These are phyloP conservation scores for Scutellaria galericulata DNA, from an alignment of 257 asterid genomes.

Conservation along the genomic window DNA sequence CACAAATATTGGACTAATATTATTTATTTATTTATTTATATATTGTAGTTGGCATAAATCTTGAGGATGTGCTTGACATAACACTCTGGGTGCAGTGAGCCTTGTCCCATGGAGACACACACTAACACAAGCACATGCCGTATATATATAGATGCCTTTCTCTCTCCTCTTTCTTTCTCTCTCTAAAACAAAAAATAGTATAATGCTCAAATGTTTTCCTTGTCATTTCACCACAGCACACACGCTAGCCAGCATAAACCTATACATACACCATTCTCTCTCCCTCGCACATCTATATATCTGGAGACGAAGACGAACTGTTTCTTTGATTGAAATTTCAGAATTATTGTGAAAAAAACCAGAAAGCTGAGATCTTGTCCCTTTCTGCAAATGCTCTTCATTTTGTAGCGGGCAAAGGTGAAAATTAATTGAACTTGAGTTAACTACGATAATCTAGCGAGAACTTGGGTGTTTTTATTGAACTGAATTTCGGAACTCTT, in stretches of 20 bases:
- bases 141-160: constrained; percentile 15
- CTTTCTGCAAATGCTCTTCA: constrained; percentile 47
- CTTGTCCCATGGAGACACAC: constrained; percentile 26
- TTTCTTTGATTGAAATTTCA: constrained; percentile 27
- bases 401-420: constrained; percentile 42
- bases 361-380: constrained; percentile 46
- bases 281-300: background rate
- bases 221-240: constrained; percentile 26
- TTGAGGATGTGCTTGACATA: background rate
- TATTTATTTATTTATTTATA: too few species aligned
- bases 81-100: constrained; percentile 23
- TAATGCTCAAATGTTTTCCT: constrained; percentile 24
- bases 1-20: too few species aligned
- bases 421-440: constrained; percentile 29
- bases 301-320: constrained; percentile 26
- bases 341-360: constrained; percentile 3
- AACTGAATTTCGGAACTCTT: constrained; percentile 26
- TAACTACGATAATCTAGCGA: constrained; percentile 23
- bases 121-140: constrained; percentile 25
- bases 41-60: background rate
- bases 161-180: constrained; percentile 25
- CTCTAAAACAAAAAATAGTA: constrained; percentile 13
- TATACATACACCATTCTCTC: constrained; percentile 21
- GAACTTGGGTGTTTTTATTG: constrained; percentile 17
- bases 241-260: constrained; percentile 29